Percentiles rank a stretch among this genome's conserved stretches.
Conservation (phyloP, 768 basidiomycete genomes). For the Boletus rufocinnamomeus region DNA sequence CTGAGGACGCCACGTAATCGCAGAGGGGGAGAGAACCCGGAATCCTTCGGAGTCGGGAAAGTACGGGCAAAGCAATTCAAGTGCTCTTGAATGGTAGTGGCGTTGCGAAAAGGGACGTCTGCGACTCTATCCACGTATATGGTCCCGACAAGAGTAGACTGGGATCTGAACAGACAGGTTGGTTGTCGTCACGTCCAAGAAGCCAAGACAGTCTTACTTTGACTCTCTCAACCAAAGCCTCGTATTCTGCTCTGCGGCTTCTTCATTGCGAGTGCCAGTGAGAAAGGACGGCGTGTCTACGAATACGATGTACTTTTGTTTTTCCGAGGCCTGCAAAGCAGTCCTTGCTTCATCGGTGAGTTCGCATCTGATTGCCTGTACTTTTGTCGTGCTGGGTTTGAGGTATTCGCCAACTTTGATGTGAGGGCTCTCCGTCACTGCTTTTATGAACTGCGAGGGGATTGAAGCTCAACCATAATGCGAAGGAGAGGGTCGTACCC, state of each 20-base stretch:
- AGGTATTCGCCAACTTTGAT: not conserved
- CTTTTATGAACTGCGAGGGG: constrained; percentile 9
- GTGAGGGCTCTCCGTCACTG: not conserved
- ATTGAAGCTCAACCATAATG: not conserved
- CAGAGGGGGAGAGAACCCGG: not conserved
- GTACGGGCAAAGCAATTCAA: constrained; percentile 10
- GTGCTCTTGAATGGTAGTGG: constrained; percentile 13
- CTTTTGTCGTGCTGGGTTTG: not conserved
- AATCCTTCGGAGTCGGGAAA: constrained; percentile 2
- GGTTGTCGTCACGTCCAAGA: not conserved
- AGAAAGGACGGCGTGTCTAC: constrained; percentile 27
- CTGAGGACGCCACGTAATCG: constrained; percentile 16
- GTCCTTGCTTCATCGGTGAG: not conserved
- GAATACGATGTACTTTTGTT: constrained; percentile 18
- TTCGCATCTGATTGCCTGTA: constrained; percentile 16
- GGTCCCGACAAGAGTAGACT: constrained; percentile 8
- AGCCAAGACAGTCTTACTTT: not conserved
- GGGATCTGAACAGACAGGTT: constrained; percentile 2
- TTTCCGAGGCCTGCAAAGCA: not conserved
- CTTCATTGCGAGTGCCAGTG: not conserved
- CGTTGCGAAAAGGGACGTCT: not conserved
- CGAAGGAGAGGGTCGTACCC: constrained; percentile 6
- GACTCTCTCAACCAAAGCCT: constrained; percentile 8
- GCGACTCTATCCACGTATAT: constrained; percentile 23
- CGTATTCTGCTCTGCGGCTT: not conserved